These are phyloP conservation scores for Zalaria obscura DNA, from an alignment of 2,329 filamentous ascomycete genomes.

Conservation along the genomic window DNA sequence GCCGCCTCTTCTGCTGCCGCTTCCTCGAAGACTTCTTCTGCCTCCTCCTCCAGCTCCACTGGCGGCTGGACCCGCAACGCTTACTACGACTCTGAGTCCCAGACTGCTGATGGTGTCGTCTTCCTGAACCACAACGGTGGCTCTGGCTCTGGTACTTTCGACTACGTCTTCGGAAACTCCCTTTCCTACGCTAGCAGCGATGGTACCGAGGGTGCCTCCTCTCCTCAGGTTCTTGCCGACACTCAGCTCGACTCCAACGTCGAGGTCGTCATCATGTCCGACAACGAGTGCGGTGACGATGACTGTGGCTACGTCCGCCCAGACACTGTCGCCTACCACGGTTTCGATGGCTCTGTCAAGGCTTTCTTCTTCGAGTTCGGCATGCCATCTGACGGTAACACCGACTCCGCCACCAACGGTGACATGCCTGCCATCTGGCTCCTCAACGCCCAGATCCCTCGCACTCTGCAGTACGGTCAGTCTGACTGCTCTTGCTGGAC, in stretches of 20 bases:
- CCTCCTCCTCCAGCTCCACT: conserved; percentile 10
- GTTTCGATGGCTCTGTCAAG: conserved; percentile 56
- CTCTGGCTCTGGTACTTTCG: conserved; percentile 39
- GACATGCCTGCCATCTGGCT: conserved; percentile 62
- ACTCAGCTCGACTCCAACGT: conserved; percentile 31
- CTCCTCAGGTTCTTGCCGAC: conserved; percentile 36
- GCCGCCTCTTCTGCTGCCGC: conserved; percentile 8
- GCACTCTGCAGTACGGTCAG: conserved; percentile 52
- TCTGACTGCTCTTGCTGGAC: conserved; percentile 57
- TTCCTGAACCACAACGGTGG: conserved; percentile 47
- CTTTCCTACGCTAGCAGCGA: conserved; percentile 39
- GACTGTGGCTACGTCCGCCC: conserved; percentile 23
- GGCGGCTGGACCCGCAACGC: conserved; percentile 18
- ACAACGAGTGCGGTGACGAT: conserved; percentile 31
- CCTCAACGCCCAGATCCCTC: conserved; percentile 59
- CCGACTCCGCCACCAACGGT: conserved; percentile 23
- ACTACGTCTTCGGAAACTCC: conserved; percentile 42
- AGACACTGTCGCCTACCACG: conserved; percentile 39
- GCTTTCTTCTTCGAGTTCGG: conserved; percentile 60
- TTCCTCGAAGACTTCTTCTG: conserved; percentile 6
- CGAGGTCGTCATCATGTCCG: conserved; percentile 39
- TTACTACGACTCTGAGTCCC: conserved; percentile 20
- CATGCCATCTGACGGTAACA: conserved; percentile 49
- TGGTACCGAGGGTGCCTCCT: conserved; percentile 30
- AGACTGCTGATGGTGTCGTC: conserved; percentile 36